A percentile compares a stretch with the other conserved stretches of the same genome.
phyloP scores from a whole-genome alignment of 2,329 filamentous ascomycete genomes.

The Apiospora phragmitis region DNA sequence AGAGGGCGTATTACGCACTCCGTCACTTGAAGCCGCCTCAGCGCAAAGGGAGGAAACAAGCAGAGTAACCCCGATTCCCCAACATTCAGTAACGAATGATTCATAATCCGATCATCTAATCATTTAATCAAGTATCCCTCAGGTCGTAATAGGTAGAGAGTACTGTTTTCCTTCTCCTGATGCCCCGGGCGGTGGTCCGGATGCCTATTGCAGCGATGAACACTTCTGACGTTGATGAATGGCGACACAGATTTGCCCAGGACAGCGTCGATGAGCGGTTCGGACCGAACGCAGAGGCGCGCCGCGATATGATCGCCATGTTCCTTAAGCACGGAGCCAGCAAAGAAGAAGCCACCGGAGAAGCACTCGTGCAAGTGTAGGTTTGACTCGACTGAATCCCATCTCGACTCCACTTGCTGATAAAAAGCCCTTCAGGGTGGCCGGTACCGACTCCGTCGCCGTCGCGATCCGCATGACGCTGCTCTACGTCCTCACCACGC shows the following conservation, averaged over 20 bases:
- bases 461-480: constrained; percentile 19
- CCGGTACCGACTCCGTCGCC: constrained; percentile 19
- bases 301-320: constrained; percentile 16
- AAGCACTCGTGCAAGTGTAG: constrained; percentile 20
- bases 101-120: background rate
- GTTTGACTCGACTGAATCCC: background rate
- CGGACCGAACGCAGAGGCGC: constrained; percentile 11
- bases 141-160: background rate
- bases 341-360: constrained; percentile 17
- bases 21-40: no score
- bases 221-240: background rate
- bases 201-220: background rate
- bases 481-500: constrained; percentile 19
- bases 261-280: constrained; percentile 18
- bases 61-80: no score
- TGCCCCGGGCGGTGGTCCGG: background rate
- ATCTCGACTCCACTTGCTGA: background rate
- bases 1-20: no score
- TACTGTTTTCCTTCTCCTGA: background rate
- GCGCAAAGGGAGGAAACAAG: no score
- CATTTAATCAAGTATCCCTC: background rate
- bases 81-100: background rate
- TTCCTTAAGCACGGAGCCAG: constrained; percentile 17
- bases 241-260: constrained; percentile 14
- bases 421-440: background rate